These are phyloP conservation scores for Colletotrichum cereale DNA, from an alignment of 2,329 filamentous ascomycete genomes.

Conservation along the genomic window DNA sequence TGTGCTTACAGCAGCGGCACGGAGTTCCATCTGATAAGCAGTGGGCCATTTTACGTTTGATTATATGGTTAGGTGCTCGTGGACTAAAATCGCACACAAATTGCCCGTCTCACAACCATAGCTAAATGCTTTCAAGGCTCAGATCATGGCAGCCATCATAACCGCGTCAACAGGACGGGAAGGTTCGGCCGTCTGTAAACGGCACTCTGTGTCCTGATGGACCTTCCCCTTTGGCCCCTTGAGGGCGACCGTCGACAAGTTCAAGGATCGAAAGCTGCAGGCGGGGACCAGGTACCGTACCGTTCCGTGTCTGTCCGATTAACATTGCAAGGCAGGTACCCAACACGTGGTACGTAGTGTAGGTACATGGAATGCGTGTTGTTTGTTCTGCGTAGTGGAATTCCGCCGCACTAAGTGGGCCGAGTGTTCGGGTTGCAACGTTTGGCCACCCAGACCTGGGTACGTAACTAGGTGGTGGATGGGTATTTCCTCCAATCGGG, in stretches of 20 bases:
- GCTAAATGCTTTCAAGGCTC: background rate
- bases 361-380: background rate
- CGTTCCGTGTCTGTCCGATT: background rate
- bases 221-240: too few species aligned
- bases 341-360: background rate
- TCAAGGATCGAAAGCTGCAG: background rate
- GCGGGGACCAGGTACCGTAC: background rate
- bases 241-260: too few species aligned
- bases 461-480: background rate
- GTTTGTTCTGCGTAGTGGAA: constrained; percentile 22
- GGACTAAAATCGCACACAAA: background rate
- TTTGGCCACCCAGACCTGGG: too few species aligned
- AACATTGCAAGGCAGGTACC: background rate
- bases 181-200: background rate
- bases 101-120: background rate
- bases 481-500: constrained; percentile 8
- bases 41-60: constrained; percentile 2
- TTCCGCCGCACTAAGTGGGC: constrained; percentile 33
- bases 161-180: background rate
- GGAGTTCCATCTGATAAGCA: constrained; percentile 31
- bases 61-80: background rate
- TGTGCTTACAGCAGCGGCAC: constrained; percentile 11
- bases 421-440: constrained; percentile 17
- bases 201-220: background rate
- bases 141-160: background rate